Base-by-base conservation (phyloP, 2,329 filamentous ascomycete species). In the Mariannaea sp. region DNA sequence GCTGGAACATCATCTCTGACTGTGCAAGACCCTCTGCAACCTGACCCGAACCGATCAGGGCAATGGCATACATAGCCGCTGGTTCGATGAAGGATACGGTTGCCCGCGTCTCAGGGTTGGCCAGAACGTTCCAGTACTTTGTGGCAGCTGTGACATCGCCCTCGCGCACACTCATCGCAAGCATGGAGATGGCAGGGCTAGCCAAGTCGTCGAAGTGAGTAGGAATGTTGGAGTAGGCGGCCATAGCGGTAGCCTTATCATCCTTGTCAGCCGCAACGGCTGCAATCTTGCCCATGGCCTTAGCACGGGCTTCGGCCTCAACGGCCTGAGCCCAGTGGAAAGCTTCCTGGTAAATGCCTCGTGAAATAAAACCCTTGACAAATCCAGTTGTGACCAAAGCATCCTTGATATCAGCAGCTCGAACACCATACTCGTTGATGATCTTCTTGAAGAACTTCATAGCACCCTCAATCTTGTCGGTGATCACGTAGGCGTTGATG, bases 11-110 rank as follows among this genome's bases (percentile, higher is more conserved):
- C 67, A 86, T 79, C 64, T 94, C 89, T 8, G 89, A 87, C 69
- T 94, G 85, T 10, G 80, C 77, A 53, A 97, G 74, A 43, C 88
- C 94, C 67, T 93, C 90, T n/a, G 87, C 85, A 42, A 92, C 83
- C 66, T 92, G 87, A 35, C 92, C 91, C 58, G 89, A 90, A 48
- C 90, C 89, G 68, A 97, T 88, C 71, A 97, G 79, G 41, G 92
- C 90, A 52, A 96, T 85, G 12, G 89, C 85, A 67, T 93, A 96
- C 91, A 97, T 96, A 52, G 90, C 84, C 10, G 91, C 88, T 19
- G 92, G 89, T 75, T 96, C 92, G 57, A 96, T 88, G 71, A 95
- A 87, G 26, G 85, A 77, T 48, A 80, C 70, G 10, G 82, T 81
- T 27, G 84, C 80, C 45, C 80, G 76, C 65, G 84, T 79, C 53